Evolutionary conservation across 805 yeast genomes (phyloP).

Genomic region (Starmerella bombicola): DNA sequence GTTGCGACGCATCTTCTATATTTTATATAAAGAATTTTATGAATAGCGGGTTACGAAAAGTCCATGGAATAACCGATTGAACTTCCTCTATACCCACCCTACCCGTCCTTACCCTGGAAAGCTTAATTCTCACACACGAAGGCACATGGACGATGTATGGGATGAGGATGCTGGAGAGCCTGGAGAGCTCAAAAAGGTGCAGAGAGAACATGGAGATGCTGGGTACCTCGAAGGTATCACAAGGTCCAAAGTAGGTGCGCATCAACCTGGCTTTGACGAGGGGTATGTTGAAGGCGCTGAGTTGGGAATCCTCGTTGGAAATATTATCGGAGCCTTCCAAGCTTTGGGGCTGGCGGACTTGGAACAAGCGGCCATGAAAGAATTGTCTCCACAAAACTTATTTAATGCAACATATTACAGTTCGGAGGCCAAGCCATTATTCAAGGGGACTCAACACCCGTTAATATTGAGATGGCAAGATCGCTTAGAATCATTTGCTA

Average conservation of each 20-base stretch:
- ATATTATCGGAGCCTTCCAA: conserved; percentile 44
- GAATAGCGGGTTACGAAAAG: no score
- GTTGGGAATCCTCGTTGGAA: conserved; percentile 56
- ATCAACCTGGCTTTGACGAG: conserved; percentile 71
- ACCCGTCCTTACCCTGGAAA: no score
- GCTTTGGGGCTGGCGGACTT: conserved; percentile 28
- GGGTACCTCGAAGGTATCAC: conserved; percentile 79
- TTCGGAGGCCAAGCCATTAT: conserved; percentile 25
- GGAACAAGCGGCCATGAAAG: conserved; percentile 31
- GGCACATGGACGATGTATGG: conserved; percentile 22
- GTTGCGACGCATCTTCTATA: no score
- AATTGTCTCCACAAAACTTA: conserved; percentile 47
- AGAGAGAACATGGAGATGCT: conserved; percentile 54
- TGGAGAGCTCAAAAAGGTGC: conserved; percentile 20
- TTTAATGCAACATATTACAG: conserved; percentile 45
- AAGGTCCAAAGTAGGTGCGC: conserved; percentile 48
- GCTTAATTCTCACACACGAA: no score
- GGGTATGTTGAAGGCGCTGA: conserved; percentile 68
- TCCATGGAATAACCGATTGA: no score
- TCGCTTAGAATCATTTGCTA: no score
- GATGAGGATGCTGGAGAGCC: conserved; percentile 20
- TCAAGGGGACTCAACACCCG: conserved; percentile 28
- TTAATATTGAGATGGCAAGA: conserved; percentile 38
- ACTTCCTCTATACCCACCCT: no score
- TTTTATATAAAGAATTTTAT: no score